A percentile compares a stretch with the other conserved stretches of the same genome.
Conservation (phyloP, 2,329 filamentous ascomycete genomes). For the Fusarium foetens region DNA sequence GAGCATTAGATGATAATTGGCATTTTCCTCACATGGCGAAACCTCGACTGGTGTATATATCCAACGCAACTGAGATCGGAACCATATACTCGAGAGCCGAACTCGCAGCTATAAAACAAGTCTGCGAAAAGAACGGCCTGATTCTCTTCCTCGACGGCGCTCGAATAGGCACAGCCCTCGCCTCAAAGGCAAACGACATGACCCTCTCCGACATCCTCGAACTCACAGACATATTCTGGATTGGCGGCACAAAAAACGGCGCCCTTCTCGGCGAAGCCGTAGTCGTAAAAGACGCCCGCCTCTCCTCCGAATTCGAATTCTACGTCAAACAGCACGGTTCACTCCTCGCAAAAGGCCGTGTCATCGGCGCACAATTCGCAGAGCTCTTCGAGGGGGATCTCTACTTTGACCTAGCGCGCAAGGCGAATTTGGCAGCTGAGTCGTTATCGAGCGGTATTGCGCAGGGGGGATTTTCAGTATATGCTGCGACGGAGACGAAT, state of each 20-base stretch:
- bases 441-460: constrained; percentile 56
- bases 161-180: constrained; percentile 56
- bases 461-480: constrained; percentile 53
- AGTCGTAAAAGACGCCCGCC: constrained; percentile 54
- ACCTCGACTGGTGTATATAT: constrained; percentile 62
- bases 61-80: constrained; percentile 62
- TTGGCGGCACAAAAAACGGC: constrained; percentile 63
- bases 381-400: constrained; percentile 59
- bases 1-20: constrained; percentile 58
- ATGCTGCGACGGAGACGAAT: constrained; percentile 60
- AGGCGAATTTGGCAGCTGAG: constrained; percentile 57
- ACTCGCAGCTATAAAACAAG: constrained; percentile 53
- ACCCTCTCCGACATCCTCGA: constrained; percentile 57
- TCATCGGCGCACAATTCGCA: constrained; percentile 61
- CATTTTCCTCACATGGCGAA: constrained; percentile 64
- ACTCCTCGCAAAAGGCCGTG: constrained; percentile 60
- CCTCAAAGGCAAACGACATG: constrained; percentile 56
- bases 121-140: constrained; percentile 55
- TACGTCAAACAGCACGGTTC: constrained; percentile 63
- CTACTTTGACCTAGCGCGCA: constrained; percentile 57
- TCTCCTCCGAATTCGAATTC: constrained; percentile 60
- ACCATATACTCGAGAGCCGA: constrained; percentile 59
- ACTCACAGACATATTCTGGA: constrained; percentile 64
- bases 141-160: constrained; percentile 61
- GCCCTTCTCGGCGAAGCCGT: constrained; percentile 62